These are phyloP conservation scores for Didymella glomerata DNA, from an alignment of 2,329 filamentous ascomycete genomes.

Conservation along the genomic window DNA sequence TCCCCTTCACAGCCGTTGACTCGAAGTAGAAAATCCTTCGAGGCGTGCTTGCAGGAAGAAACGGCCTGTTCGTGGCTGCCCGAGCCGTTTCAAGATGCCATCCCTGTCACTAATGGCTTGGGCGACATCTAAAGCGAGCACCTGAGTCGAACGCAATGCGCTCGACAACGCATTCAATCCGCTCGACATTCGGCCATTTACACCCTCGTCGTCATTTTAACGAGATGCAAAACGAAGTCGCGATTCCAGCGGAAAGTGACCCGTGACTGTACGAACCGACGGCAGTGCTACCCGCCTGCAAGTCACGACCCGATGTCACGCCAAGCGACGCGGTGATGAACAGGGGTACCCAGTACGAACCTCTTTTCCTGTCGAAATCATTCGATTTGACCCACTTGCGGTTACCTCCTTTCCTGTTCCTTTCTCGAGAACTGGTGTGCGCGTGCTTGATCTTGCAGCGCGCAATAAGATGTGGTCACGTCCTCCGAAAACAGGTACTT, in stretches of 20 bases:
- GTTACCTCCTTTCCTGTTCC: slow-evolving; percentile 32
- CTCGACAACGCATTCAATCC: neutral
- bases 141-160: neutral
- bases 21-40: slow-evolving; percentile 3
- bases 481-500: slow-evolving; percentile 26
- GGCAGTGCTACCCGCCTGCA: slow-evolving; percentile 31
- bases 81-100: slow-evolving; percentile 27
- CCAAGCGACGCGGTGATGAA: slow-evolving; percentile 42
- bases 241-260: neutral
- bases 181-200: neutral
- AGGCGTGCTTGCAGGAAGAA: slow-evolving; percentile 6
- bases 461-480: slow-evolving; percentile 17
- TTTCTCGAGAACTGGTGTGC: slow-evolving; percentile 18
- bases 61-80: slow-evolving; percentile 16
- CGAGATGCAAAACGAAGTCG: neutral
- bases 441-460: slow-evolving; percentile 27
- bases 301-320: slow-evolving; percentile 37
- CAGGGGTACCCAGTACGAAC: slow-evolving; percentile 30
- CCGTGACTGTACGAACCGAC: slow-evolving; percentile 1
- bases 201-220: neutral
- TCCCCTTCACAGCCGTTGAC: neutral
- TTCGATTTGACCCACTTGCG: slow-evolving; percentile 30
- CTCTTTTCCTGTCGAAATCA: slow-evolving; percentile 29
- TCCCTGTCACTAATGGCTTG: slow-evolving; percentile 24
- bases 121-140: slow-evolving; percentile 5